Base-by-base conservation (phyloP, 805 yeast genomes). In the Lipomyces orientalis region DNA sequence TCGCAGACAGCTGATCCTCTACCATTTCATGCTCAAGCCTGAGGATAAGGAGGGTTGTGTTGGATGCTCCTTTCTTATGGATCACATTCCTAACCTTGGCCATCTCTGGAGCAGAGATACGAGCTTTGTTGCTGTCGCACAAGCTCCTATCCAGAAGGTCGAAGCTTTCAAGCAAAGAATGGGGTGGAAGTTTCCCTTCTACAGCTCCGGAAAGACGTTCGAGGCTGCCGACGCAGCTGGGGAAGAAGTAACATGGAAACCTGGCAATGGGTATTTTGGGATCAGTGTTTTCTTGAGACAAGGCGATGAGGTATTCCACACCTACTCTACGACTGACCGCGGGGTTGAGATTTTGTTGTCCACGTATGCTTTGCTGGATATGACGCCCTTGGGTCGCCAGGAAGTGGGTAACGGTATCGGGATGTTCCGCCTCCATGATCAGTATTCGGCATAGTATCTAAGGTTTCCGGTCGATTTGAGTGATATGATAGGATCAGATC, bases 341-440 rank as follows among this genome's bases (percentile, higher is more conserved):
- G 55, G 55, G 29, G 34, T 25, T 3, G 55, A 52, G 19, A 10
- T 25, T 25, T 31, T 52, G 55, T 12, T 52, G 9, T 25, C 31
- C 34, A 52, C 55, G n/a, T 52, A 25, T 52, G 34, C n/a, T 16
- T 19, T 25, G 55, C 55, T 52, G 55, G 55, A 52, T 31, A 52
- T 52, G 55, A 52, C 55, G 22, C 55, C 55, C 10, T 16, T 52
- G 29, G 55, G 55, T 31, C 31, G 55, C 34, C 55, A 52, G 55
- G 55, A 52, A 25, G 34, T 25, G 19, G 55, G 34, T 25, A 52
- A 31, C 22, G 55, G 55, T 5, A 25, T 52, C 16, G 34, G 9
- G 5, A 16, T 25, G 34, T 52, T 52, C 55, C 55, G 55, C 1
- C 55, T 25, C 9, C 55, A 52, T 52, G 55, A 52, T 52, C 16